Evolutionary conservation across 495 filamentous ascomycete species (phyloP), one percentile per base, ranked within the genome.

Genomic region (Hypoxylon lenormandii): DNA sequence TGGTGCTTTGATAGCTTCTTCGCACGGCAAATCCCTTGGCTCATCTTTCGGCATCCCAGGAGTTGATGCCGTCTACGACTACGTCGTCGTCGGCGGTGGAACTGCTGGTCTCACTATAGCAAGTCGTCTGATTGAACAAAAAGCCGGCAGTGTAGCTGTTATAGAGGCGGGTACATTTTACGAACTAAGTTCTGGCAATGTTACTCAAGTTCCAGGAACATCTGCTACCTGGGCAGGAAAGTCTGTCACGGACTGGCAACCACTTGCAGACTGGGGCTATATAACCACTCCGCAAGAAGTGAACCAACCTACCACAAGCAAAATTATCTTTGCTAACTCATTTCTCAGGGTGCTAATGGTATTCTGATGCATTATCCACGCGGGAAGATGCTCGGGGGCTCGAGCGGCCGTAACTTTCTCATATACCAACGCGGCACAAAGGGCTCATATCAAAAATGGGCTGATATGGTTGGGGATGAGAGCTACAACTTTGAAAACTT

Each of bases 111-210:
- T 80, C 12, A 73, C 78, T 6, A 64, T 88, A 4, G 86, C 84
- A 10, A 77, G 78, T 0, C 76, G 86, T 18, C 73, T 88, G 5
- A 80, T 81, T 1, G 45, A 70, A 21, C 52, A 48, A 22, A 56
- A 60, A 18, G 64, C 56, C 49, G 48, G 50, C 13, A 72, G 68
- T 1, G 79, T 79, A 12, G 76, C 68, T 26, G 70, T 88, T 4
- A 74, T 89, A 5, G 87, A 89, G 76, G 86, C 86, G 8, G 86
- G 87, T 18, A 80, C 79, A 0, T 77, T 82, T 50, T 89, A 89
- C 57, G 82, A 89, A 65, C 26, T 79, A 3, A 78, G 81, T 69
- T 75, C 80, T 69, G 70, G 83, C 52, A 76, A 86, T 54, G 72
- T 50, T 10, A 78, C 65, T 55, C 60, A 72, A 19, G 74, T 89